Base-by-base conservation (phyloP, 495 filamentous ascomycete species). In the Lophiostoma macrostomum region DNA sequence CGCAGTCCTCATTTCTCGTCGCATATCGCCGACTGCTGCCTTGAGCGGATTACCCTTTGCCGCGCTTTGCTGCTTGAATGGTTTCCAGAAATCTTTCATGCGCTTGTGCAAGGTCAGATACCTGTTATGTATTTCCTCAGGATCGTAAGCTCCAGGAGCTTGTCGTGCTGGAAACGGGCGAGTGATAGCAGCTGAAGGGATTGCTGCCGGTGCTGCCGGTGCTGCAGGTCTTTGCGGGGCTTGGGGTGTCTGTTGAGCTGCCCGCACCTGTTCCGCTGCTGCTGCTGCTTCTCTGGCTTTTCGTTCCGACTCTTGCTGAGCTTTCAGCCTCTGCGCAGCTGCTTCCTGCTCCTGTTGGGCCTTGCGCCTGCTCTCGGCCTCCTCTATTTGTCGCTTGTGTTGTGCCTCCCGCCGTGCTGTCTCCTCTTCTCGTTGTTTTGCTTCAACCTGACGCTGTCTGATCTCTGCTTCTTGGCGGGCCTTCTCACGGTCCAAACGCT, bases 71-170 rank as follows among this genome's bases (percentile, higher is more conserved):
- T 61, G 64, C 44, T 86, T 69, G 14, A 73, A 56, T 2, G 46
- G 76, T 28, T 75, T 75, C 11, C 90, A 78, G 47, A 95, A 68
- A 10, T 76, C 68, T 65, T 96, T 96, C 19, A 95, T 72, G 14
- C 77, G 76, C 49, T 80, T 65, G 65, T 94, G 88, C 1, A 96
- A 76, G 32, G 80, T 73, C 1, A 85, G 64, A 66, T 90, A 90
- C 23, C 76, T 75, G 40, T 79, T 67, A 11, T 85, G 80, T n/a
- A 67, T 53, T 3, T 63, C 67, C 40, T 80, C 61, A 27, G 72
- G 67, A 11, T 74, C 60, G 6, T 71, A 23, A 14, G 4, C 65
- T 63, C 10, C 19, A 66, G 16, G 38, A 44, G 20, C 46, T 46
- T 28, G 43, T 20, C 18, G 29, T n/a, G 34, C n/a, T 12, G 1